phyloP scores from a whole-genome alignment of 257 asterid genomes.

The Nicotiana paniculata region DNA sequence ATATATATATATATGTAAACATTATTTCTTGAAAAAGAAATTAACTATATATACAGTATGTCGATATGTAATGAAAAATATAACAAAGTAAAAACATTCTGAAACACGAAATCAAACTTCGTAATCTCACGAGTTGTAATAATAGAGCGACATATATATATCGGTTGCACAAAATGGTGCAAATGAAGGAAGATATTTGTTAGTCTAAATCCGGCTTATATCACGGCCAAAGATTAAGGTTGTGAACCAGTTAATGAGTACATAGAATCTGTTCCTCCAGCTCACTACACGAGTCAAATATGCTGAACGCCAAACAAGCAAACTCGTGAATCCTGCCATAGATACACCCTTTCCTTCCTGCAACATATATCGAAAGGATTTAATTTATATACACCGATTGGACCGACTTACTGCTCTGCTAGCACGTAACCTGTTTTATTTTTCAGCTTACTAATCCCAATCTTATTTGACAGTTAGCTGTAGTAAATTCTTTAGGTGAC shows the following conservation, averaged over 20 bases:
- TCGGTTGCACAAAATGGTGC: background rate
- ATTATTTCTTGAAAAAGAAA: too few species aligned
- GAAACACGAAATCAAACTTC: too few species aligned
- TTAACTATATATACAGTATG: too few species aligned
- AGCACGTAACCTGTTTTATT: too few species aligned
- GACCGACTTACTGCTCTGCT: too few species aligned
- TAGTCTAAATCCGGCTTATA: conserved; percentile 58
- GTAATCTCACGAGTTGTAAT: background rate
- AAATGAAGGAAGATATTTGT: background rate
- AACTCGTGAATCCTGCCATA: conserved; percentile 74
- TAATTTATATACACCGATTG: too few species aligned
- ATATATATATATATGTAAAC: too few species aligned
- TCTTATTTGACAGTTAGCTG: too few species aligned
- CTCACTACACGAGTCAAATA: conserved; percentile 88
- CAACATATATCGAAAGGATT: background rate
- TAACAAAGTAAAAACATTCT: too few species aligned
- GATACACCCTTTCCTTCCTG: conserved; percentile 85
- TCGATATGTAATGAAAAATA: too few species aligned
- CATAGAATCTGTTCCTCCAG: conserved; percentile 93
- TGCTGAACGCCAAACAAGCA: conserved; percentile 95
- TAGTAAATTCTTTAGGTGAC: too few species aligned
- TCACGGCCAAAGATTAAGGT: conserved; percentile 88
- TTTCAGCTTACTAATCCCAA: too few species aligned
- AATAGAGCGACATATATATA: background rate
- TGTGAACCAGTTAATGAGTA: conserved; percentile 76